Percentiles rank a stretch among this genome's conserved stretches.
Conservation (phyloP, 2,329 filamentous ascomycete genomes). For the Diplodia intermedia region DNA sequence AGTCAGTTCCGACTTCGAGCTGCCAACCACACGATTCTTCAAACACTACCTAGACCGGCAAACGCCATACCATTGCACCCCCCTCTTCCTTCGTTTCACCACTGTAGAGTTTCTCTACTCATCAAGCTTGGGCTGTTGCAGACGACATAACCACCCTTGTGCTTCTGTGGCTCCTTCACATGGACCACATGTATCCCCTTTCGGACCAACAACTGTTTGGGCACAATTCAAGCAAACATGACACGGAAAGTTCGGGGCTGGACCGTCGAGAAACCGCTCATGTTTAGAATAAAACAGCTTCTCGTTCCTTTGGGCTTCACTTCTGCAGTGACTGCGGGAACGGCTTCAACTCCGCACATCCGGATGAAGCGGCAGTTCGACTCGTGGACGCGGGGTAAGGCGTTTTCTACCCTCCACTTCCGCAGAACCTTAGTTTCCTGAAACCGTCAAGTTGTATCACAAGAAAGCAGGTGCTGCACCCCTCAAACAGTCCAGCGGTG, state of each 20-base stretch:
- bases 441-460: neutral
- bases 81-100: neutral
- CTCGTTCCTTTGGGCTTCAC: neutral
- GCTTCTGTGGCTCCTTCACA: neutral
- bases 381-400: neutral
- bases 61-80: neutral
- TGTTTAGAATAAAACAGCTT: neutral
- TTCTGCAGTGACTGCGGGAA: neutral
- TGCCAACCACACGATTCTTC: neutral
- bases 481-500: no score
- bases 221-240: neutral
- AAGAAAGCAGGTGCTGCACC: no score
- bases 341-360: neutral
- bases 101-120: neutral
- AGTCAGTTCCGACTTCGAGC: neutral
- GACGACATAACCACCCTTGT: neutral
- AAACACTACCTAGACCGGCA: neutral
- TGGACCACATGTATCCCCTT: no score
- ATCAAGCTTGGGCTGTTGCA: neutral
- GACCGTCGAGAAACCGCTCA: neutral
- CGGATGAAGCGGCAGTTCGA: neutral
- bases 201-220: neutral
- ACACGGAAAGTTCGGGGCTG: neutral
- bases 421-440: no score
- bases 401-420: neutral